These are phyloP conservation scores for Yarrowia sp. DNA, from an alignment of 805 yeast species.

Conservation along the genomic window DNA sequence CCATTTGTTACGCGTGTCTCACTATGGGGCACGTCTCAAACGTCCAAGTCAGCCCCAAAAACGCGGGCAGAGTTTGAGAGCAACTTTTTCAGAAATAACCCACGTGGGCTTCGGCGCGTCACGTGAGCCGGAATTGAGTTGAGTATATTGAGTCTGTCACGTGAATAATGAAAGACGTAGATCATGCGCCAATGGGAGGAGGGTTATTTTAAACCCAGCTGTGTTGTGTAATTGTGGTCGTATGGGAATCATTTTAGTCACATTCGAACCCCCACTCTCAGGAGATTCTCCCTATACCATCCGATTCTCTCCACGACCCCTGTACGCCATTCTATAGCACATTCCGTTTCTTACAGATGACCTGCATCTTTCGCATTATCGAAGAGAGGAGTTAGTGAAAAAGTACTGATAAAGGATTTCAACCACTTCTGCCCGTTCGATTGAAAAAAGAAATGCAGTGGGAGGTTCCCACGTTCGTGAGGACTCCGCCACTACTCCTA, in stretches of 20 bases:
- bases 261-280: neutral
- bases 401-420: neutral
- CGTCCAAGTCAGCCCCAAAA: neutral
- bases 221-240: neutral
- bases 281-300: neutral
- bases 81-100: neutral
- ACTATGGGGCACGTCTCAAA: no score
- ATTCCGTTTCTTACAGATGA: neutral
- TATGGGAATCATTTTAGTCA: neutral
- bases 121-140: neutral
- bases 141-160: neutral
- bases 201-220: no score
- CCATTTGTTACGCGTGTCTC: no score
- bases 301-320: neutral
- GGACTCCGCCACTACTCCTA: no score
- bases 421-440: neutral
- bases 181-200: neutral
- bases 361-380: conserved; percentile 15
- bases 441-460: neutral
- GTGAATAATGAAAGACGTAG: neutral
- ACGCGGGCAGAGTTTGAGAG: neutral
- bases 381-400: neutral
- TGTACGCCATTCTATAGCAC: neutral
- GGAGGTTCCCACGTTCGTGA: no score
- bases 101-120: neutral